Conservation (phyloP, 1,139 yeast species). For the Geotrichum bryndzae region DNA sequence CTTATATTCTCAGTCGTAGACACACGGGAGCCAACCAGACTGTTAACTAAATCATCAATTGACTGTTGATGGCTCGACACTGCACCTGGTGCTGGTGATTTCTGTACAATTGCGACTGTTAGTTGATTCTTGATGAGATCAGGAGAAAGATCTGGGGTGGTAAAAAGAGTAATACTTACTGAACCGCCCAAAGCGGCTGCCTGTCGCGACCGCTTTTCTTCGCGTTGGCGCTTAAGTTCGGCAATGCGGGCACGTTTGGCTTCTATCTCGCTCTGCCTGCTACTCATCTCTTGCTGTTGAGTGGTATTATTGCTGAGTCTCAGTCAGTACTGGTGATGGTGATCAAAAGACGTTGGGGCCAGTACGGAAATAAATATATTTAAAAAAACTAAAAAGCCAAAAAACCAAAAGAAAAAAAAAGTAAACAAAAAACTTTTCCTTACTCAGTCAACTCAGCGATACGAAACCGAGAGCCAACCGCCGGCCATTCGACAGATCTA, state of each 20-base stretch:
- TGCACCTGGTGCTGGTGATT: constrained; percentile 6
- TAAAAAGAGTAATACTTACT: background rate
- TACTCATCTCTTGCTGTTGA: constrained; percentile 15
- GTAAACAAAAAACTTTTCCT: background rate
- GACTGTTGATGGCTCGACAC: constrained; percentile 11
- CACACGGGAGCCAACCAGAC: constrained; percentile 20
- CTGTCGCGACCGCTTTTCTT: constrained; percentile 22
- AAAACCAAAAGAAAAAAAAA: background rate
- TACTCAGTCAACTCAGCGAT: background rate
- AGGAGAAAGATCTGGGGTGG: background rate
- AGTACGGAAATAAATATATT: background rate
- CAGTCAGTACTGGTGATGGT: background rate
- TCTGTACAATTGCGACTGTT: constrained; percentile 1
- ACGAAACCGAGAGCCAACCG: background rate
- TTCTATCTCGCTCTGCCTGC: constrained; percentile 41
- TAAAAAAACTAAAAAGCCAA: background rate
- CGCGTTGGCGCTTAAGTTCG: constrained; percentile 39
- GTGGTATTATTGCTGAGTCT: background rate
- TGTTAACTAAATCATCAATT: constrained; percentile 24
- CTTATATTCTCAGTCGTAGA: background rate
- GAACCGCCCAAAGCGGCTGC: constrained; percentile 7
- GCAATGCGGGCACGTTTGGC: constrained; percentile 44
- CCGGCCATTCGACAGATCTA: background rate
- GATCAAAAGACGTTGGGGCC: background rate
- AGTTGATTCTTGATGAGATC: background rate